A percentile compares a stretch with the other conserved stretches of the same genome.
phyloP scores from a whole-genome alignment of 148 eudicot species.

The Pouteria glomerata region DNA sequence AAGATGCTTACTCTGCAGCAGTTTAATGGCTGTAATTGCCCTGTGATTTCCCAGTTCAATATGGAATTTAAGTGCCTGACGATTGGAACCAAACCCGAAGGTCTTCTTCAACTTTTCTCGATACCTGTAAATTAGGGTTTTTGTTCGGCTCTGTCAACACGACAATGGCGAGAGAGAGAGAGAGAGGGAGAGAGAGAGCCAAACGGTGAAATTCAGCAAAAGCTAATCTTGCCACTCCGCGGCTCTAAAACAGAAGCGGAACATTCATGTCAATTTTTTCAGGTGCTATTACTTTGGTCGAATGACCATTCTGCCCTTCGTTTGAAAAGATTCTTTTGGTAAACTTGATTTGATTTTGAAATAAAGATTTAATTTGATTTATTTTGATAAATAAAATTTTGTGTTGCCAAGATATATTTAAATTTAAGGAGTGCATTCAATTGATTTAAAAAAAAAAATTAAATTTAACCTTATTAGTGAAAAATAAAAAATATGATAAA shows the following conservation, averaged over 20 bases:
- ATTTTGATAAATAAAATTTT: too few species aligned
- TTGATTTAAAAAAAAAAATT: too few species aligned
- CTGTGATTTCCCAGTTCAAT: background rate
- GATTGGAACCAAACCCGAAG: background rate
- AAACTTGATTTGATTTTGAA: too few species aligned
- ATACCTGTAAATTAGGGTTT: background rate
- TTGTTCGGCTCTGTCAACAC: background rate
- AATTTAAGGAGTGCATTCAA: too few species aligned
- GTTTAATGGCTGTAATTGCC: constrained; percentile 13
- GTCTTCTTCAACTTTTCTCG: background rate
- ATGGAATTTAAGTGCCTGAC: background rate
- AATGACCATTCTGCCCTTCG: too few species aligned
- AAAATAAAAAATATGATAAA: too few species aligned
- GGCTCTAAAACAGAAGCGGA: background rate
- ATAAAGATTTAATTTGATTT: too few species aligned
- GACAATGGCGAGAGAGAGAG: background rate
- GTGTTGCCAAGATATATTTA: too few species aligned
- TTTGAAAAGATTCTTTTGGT: too few species aligned
- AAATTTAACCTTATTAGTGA: too few species aligned
- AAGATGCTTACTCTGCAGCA: constrained; percentile 1
- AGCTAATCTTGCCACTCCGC: constrained; percentile 6
- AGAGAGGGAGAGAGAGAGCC: background rate
- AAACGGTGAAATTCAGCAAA: background rate
- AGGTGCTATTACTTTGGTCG: background rate
- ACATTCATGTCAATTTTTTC: background rate